Evolutionary conservation across 805 yeast genomes (phyloP).

Genomic region (Ogataea methanolica): DNA sequence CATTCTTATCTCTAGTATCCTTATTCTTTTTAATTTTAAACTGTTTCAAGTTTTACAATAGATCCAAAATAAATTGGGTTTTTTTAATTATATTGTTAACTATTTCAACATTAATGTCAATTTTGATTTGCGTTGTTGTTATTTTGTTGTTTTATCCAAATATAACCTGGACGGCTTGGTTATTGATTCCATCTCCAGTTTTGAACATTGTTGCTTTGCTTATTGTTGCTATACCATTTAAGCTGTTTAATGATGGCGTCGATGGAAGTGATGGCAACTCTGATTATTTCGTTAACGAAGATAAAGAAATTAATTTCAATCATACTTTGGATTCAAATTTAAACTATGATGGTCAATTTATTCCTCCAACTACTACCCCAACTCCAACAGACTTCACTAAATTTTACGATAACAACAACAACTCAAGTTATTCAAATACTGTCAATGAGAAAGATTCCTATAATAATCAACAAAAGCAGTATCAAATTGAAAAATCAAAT

Average conservation of each 20-base stretch:
- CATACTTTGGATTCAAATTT: not conserved
- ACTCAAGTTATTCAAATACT: conserved; percentile 1
- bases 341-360: not conserved
- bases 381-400: conserved; percentile 1
- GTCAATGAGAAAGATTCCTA: not conserved
- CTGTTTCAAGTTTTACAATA: conserved; percentile 17
- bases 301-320: conserved; percentile 12
- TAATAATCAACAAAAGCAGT: not conserved
- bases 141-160: conserved; percentile 61
- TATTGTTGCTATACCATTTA: conserved; percentile 38
- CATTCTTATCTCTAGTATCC: too few species aligned
- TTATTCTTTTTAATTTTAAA: conserved; percentile 20
- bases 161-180: conserved; percentile 69
- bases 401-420: not conserved
- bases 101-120: conserved; percentile 49
- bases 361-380: not conserved
- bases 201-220: conserved; percentile 49
- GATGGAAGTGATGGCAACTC: conserved; percentile 12
- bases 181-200: conserved; percentile 62
- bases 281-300: conserved; percentile 6
- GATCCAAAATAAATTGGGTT: conserved; percentile 30
- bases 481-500: not conserved
- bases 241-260: not conserved
- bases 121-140: conserved; percentile 49
- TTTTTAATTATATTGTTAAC: conserved; percentile 41